A percentile compares a stretch with the other conserved stretches of the same genome.
phyloP scores from a whole-genome alignment of 1,284 basidiomycete species.

The Ceratobasidium sp. region DNA sequence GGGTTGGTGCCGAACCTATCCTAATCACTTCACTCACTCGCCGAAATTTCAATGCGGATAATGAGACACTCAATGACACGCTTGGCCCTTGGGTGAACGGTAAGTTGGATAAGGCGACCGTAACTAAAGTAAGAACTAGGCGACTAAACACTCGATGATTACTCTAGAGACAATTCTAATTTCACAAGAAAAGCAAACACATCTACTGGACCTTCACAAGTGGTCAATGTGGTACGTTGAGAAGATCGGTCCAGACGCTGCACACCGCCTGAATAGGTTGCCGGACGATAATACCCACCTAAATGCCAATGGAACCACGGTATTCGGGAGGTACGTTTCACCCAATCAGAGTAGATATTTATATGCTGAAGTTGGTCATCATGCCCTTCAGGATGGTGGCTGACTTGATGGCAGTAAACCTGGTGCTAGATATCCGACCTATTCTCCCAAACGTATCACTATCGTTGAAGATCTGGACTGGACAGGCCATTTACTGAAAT shows the following conservation, averaged over 20 bases:
- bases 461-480: constrained; percentile 20
- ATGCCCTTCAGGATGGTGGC: constrained; percentile 58
- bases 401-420: constrained; percentile 55
- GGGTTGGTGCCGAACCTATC: constrained; percentile 60
- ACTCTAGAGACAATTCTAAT: constrained; percentile 58
- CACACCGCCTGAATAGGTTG: constrained; percentile 60
- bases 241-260: constrained; percentile 60
- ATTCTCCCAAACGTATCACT: constrained; percentile 19
- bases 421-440: constrained; percentile 12
- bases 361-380: no score
- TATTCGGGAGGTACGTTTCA: constrained; percentile 46
- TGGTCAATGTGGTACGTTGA: constrained; percentile 61
- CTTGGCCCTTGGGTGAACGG: constrained; percentile 62
- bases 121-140: constrained; percentile 5
- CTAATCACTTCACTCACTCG: constrained; percentile 62
- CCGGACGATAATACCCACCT: constrained; percentile 60
- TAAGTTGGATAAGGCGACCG: constrained; percentile 47
- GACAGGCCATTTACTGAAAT: constrained; percentile 17
- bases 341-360: not conserved
- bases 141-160: not conserved
- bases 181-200: constrained; percentile 58
- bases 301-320: constrained; percentile 51
- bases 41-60: constrained; percentile 57
- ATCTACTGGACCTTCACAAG: constrained; percentile 61
- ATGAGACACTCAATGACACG: constrained; percentile 59